phyloP scores from a whole-genome alignment of 2,329 filamentous ascomycete species.

The Botrytis porri region DNA sequence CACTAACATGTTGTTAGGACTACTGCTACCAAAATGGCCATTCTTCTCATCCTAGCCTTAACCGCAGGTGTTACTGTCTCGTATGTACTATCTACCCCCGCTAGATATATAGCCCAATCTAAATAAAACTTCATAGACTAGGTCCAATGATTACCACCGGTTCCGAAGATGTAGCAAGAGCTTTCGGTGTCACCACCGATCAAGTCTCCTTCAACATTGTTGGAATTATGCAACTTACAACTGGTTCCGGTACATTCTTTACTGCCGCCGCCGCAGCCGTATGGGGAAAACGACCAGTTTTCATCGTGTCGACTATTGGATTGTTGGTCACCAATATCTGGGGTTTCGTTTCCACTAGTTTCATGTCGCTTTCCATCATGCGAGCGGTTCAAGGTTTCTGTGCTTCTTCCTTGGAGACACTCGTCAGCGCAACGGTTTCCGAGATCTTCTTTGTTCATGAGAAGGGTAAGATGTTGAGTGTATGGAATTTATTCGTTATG shows the following conservation, averaged over 20 bases:
- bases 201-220: conserved; percentile 38
- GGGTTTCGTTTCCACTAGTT: conserved; percentile 42
- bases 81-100: conserved; percentile 26
- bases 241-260: conserved; percentile 44
- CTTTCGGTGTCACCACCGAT: conserved; percentile 41
- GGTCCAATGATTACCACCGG: conserved; percentile 44
- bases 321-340: conserved; percentile 41
- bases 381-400: conserved; percentile 36
- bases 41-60: conserved; percentile 32
- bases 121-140: conserved; percentile 31
- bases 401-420: conserved; percentile 36
- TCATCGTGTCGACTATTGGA: conserved; percentile 37
- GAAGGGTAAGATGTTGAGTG: conserved; percentile 39
- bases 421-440: conserved; percentile 41
- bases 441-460: conserved; percentile 49
- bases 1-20: conserved; percentile 14
- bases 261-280: conserved; percentile 42
- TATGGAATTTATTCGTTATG: conserved; percentile 34
- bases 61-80: conserved; percentile 34
- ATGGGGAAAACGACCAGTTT: conserved; percentile 35
- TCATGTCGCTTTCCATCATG: conserved; percentile 40
- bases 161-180: conserved; percentile 37
- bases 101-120: conserved; percentile 21
- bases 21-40: conserved; percentile 31
- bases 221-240: conserved; percentile 42